These are phyloP conservation scores for Salix udensis DNA, from an alignment of 345 rosid genomes.

Conservation along the genomic window DNA sequence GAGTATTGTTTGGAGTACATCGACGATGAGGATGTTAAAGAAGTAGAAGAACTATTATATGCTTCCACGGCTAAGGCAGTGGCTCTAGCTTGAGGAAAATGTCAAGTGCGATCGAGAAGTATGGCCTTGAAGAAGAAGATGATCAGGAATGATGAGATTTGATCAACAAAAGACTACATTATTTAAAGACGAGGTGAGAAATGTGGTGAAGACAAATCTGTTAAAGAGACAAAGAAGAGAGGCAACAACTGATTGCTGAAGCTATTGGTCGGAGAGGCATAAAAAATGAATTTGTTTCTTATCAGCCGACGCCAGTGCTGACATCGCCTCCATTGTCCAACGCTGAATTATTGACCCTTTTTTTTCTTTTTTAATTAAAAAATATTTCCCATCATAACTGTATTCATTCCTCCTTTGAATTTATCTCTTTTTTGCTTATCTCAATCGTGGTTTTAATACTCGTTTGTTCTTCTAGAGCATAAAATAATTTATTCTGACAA, in stretches of 20 bases:
- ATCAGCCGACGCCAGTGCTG: slow-evolving; percentile 26
- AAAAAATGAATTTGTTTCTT: not conserved
- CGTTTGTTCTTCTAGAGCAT: not conserved
- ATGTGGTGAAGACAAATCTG: not conserved
- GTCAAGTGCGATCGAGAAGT: too few species aligned
- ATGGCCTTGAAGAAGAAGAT: not conserved
- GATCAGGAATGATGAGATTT: not conserved
- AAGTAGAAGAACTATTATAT: slow-evolving; percentile 19
- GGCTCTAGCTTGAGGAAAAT: too few species aligned
- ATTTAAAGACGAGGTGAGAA: not conserved
- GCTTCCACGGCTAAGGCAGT: slow-evolving; percentile 21
- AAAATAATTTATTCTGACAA: too few species aligned
- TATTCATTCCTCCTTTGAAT: not conserved
- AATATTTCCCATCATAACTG: not conserved
- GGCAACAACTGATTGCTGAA: not conserved
- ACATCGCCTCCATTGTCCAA: slow-evolving; percentile 10
- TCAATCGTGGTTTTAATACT: too few species aligned
- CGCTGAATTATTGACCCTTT: slow-evolving; percentile 28
- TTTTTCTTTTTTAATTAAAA: not conserved
- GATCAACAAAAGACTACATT: not conserved
- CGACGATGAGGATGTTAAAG: slow-evolving; percentile 26
- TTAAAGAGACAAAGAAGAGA: not conserved
- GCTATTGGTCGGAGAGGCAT: not conserved
- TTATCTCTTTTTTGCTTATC: not conserved
- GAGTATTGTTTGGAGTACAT: slow-evolving; percentile 3